Conservation (phyloP, 768 basidiomycete genomes). For the Strobilomyces echinocephalus region DNA sequence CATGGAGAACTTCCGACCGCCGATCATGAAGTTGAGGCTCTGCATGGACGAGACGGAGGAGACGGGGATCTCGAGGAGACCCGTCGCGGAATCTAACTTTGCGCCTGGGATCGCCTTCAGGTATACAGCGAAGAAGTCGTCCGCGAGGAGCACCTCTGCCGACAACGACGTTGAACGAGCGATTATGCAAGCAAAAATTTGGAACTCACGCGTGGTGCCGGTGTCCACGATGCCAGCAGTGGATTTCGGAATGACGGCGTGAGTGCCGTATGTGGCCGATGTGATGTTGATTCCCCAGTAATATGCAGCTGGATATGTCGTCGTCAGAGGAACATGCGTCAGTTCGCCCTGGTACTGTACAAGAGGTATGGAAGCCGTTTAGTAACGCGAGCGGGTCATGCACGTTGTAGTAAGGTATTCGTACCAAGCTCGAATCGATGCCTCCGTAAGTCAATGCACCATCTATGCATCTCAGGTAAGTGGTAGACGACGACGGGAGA, state of each 20-base stretch:
- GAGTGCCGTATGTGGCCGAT: constrained; percentile 10
- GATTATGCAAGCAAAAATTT: too few relatives aligned
- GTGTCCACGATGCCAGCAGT: constrained; percentile 28
- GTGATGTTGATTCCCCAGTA: constrained; percentile 32
- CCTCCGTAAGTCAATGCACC: constrained; percentile 18
- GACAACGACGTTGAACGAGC: background rate
- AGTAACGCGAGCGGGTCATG: background rate
- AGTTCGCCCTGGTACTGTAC: constrained; percentile 21
- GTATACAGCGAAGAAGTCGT: constrained; percentile 18
- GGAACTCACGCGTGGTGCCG: constrained; percentile 21
- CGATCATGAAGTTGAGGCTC: constrained; percentile 14
- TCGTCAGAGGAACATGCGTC: constrained; percentile 24
- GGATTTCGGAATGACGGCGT: constrained; percentile 14
- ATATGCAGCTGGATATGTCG: constrained; percentile 17
- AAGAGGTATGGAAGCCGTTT: background rate
- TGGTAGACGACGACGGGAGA: background rate
- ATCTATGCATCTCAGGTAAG: constrained; percentile 9
- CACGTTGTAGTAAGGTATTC: background rate
- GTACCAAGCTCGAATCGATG: too few relatives aligned
- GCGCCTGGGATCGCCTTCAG: constrained; percentile 14
- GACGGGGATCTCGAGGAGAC: constrained; percentile 16
- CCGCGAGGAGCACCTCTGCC: constrained; percentile 22
- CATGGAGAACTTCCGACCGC: constrained; percentile 5
- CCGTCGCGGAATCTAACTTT: background rate
- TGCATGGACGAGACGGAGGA: constrained; percentile 15